Evolutionary conservation across 306 rosid species (phyloP), one percentile per base, ranked within the genome.

Genomic region (Vigna unguiculata): DNA sequence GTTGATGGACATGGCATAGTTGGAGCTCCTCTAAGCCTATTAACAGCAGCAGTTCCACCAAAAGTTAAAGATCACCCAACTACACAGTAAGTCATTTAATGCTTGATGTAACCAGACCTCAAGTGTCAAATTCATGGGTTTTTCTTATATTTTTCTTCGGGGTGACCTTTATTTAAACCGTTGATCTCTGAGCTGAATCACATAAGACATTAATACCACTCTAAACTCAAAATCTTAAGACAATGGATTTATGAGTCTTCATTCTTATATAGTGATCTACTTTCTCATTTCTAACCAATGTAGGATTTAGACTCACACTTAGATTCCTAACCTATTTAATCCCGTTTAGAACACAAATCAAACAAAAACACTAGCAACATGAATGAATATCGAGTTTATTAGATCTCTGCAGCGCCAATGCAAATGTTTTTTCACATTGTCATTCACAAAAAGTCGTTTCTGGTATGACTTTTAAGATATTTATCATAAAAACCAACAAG

Each of bases 61-160:
- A 69, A 82, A 69, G 16, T 4, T 40, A 54, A 46, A 30, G 22
- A 82, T 87, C 67, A 57, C 5, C 21, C 63, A 72, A 47, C 74
- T 13, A 34, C 67, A 84, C 81, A 81, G 91, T 21, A 75, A 49
- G 82, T 21, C 22, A 28, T 40, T 51, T 24, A 34, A 30, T 71
- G 36, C 64, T 58, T 71, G 71, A 66, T 65, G 71, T 73, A 32
- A 47, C 51, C 61, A 62, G 11, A 52, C 47, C 46, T 71, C 48
- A 53, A 28, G 16, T 61, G 67, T 48, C 15, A 48, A 69, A 46
- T 25, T 45, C 3, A 25, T 25, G 28, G 28, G 3, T 25, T 25
- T 25, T 25, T 25, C 3, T 4, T 25, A 25, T 25, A 28, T 4
- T 28, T n/a, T n/a, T n/a, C n/a, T n/a, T n/a, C n/a, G n/a, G n/a